Conservation (phyloP, 1,284 basidiomycete genomes). For the Xerocomus nothofagi region DNA sequence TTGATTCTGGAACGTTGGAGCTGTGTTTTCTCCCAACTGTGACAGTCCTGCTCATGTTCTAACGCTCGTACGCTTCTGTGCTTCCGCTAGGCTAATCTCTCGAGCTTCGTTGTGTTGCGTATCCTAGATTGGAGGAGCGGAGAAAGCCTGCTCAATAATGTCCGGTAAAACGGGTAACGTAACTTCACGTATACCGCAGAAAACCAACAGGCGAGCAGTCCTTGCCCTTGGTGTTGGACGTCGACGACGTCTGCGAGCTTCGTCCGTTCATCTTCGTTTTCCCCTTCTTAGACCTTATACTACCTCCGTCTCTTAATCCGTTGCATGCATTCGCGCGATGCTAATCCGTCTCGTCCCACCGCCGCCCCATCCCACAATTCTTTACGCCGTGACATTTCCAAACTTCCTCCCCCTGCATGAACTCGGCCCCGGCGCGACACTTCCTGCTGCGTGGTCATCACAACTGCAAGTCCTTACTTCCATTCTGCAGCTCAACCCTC, state of each 20-base stretch:
- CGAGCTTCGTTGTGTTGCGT: too few species aligned
- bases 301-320: slow-evolving; percentile 29
- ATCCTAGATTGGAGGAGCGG: slow-evolving; percentile 10
- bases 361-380: slow-evolving; percentile 59
- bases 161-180: slow-evolving; percentile 26
- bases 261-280: slow-evolving; percentile 4
- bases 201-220: slow-evolving; percentile 25
- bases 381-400: slow-evolving; percentile 67
- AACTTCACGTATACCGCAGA: slow-evolving; percentile 35
- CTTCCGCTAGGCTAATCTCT: too few species aligned
- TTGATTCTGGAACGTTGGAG: slow-evolving; percentile 5
- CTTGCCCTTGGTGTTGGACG: slow-evolving; percentile 29
- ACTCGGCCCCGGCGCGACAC: slow-evolving; percentile 39
- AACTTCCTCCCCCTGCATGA: slow-evolving; percentile 47
- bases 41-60: too few species aligned
- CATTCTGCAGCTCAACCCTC: slow-evolving; percentile 58
- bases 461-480: slow-evolving; percentile 51
- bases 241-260: slow-evolving; percentile 27
- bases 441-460: slow-evolving; percentile 56
- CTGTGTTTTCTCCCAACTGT: too few species aligned
- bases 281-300: slow-evolving; percentile 21
- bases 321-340: slow-evolving; percentile 44
- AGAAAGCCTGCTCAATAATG: too few species aligned
- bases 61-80: too few species aligned
- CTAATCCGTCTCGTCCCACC: slow-evolving; percentile 65